A percentile compares a stretch with the other conserved stretches of the same genome.
Conservation (phyloP, 2,329 filamentous ascomycete genomes). For the Boeremia exigua region DNA sequence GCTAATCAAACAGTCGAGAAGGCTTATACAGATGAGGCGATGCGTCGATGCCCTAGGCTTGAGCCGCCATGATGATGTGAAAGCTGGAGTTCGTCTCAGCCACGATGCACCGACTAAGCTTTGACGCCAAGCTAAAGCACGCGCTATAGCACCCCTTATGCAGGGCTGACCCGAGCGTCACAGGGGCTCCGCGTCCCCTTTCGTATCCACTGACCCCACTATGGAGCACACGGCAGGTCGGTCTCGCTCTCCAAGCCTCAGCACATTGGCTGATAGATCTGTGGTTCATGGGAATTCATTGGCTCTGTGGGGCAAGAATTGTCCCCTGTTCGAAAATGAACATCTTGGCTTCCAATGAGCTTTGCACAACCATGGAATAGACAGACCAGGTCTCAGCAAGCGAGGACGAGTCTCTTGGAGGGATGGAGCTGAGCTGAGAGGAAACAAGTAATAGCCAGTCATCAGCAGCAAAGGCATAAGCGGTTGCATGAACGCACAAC, state of each 20-base stretch:
- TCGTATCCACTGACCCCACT: constrained; percentile 2
- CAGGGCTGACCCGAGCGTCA: constrained; percentile 6
- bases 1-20: background rate
- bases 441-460: background rate
- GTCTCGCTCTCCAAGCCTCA: background rate
- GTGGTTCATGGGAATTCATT: background rate
- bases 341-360: background rate
- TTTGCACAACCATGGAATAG: background rate
- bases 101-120: constrained; percentile 7
- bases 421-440: background rate
- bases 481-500: constrained; percentile 2
- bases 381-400: background rate
- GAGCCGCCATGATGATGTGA: background rate
- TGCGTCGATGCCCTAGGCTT: background rate
- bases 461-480: background rate
- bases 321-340: background rate
- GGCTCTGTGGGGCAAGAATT: background rate
- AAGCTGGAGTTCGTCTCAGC: constrained; percentile 2
- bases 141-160: constrained; percentile 4
- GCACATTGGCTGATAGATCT: constrained; percentile 2
- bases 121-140: constrained; percentile 11
- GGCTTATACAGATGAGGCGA: background rate
- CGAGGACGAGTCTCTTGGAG: background rate
- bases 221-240: constrained; percentile 6
- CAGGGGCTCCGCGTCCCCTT: constrained; percentile 10